Percentiles rank a stretch among this genome's conserved stretches.
Evolutionary conservation across 352 stramenopile species (phyloP).

Genomic region (Plasmopara viticola): DNA sequence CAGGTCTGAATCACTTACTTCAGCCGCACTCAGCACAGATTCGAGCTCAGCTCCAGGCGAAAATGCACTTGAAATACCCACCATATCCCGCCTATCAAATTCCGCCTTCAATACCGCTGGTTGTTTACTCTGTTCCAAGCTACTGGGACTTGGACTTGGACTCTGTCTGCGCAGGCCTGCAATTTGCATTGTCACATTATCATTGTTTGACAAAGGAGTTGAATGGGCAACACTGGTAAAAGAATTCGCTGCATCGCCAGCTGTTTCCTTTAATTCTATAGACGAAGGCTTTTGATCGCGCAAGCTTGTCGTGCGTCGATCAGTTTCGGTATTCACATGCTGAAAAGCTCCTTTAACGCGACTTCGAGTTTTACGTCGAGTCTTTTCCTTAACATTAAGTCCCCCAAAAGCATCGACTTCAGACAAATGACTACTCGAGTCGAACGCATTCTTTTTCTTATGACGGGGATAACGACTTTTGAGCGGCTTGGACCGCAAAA

Average conservation of each 20-base stretch:
- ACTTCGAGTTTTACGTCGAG: constrained; percentile 2
- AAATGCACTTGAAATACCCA: constrained; percentile 36
- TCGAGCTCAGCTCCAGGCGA: constrained; percentile 53
- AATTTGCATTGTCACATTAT: constrained; percentile 48
- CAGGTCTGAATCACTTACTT: constrained; percentile 4
- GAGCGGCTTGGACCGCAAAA: constrained; percentile 21
- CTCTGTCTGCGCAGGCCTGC: constrained; percentile 39
- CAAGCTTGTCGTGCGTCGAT: too few relatives aligned
- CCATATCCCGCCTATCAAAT: constrained; percentile 11
- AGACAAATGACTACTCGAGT: constrained; percentile 1
- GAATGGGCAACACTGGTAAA: background rate
- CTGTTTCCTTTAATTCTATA: too few relatives aligned
- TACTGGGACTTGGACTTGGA: constrained; percentile 3
- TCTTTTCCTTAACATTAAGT: constrained; percentile 5
- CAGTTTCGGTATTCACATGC: constrained; percentile 20
- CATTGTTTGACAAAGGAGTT: constrained; percentile 24
- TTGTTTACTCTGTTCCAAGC: background rate
- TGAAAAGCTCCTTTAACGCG: background rate
- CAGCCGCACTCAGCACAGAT: constrained; percentile 26
- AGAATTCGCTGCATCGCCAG: background rate
- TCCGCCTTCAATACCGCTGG: constrained; percentile 3
- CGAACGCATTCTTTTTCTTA: constrained; percentile 3
- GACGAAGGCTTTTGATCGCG: too few relatives aligned
- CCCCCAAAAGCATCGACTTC: background rate
- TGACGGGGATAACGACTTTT: constrained; percentile 17